Evolutionary conservation across 768 basidiomycete genomes (phyloP), one percentile per base, ranked within the genome.

Genomic region (Phlegmacium glaucopus): DNA sequence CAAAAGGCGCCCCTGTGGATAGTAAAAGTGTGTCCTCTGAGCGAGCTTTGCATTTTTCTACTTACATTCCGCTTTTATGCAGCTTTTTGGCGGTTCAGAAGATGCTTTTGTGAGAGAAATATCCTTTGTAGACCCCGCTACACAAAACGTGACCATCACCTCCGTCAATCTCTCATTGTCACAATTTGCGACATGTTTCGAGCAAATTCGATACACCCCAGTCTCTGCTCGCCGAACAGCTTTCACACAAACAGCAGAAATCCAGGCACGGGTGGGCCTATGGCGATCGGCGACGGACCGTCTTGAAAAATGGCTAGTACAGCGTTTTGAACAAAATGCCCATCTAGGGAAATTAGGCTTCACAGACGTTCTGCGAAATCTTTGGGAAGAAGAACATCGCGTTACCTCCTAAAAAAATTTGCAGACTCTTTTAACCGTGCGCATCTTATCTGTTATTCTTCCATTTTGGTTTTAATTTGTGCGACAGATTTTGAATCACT

Each of bases 71-170:
- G 44, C 34, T 16, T 25, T 42, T 28, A 74, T 39, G 70, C 59
- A 94, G 92, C 66, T 95, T 18, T 90, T 95, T 48, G 92, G 92
- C 44, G 92, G 92, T 32, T 91, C 91, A 52, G 90, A 93, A 70
- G 90, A 94, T 59, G 93, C 94, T 9, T 96, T 89, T 61, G 90
- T 96, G 1, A 84, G 94, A 39, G 94, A 97, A 69, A 86, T 96
- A 56, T 91, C 92, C 4, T 95, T 94, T 61, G 77, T 95, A 30
- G 91, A 96, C 66, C 94, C 94, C 1, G 71, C 80, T 49, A 82
- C 77, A 18, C 86, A 88, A 67, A 82, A 76, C 27, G 87, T 89
- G 39, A 87, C 87, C 34, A 88, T 92, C 53, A 90, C 90, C 29
- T 93, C 92, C 25, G 86, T 93, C 68, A 97, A 97, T 71, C 85